Conservation (phyloP, 148 eudicot genomes). For the Fallopia convolvulus region DNA sequence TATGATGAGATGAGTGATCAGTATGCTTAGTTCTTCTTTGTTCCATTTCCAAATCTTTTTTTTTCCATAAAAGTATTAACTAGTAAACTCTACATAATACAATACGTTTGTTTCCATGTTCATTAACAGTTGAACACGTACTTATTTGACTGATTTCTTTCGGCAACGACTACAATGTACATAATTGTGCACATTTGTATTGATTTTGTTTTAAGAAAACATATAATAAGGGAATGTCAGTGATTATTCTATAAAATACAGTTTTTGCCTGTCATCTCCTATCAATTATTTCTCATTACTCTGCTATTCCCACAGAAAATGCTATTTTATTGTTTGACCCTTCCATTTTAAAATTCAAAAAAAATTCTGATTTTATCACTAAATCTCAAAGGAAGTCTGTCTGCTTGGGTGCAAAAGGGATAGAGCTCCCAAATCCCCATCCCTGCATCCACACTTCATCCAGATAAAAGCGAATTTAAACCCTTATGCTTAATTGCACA, state of each 20-base stretch:
- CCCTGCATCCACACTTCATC: not conserved
- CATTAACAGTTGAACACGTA: not conserved
- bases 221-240: not conserved
- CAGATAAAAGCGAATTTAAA: not conserved
- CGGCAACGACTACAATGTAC: not conserved
- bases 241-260: not conserved
- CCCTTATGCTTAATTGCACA: not conserved
- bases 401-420: not conserved
- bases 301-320: not conserved
- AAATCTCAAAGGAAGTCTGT: not conserved
- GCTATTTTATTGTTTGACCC: not conserved
- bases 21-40: not conserved
- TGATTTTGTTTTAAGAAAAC: not conserved
- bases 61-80: not conserved
- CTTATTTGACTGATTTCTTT: not conserved
- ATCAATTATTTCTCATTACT: not conserved
- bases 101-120: not conserved
- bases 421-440: not conserved
- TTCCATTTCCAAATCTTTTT: not conserved
- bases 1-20: not conserved
- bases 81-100: not conserved
- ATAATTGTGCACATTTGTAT: not conserved
- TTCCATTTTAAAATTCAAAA: not conserved
- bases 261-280: not conserved
- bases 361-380: not conserved